A percentile compares a stretch with the other conserved stretches of the same genome.
phyloP scores from a whole-genome alignment of 2,329 filamentous ascomycete genomes.

The Paraconiothyrium brasiliense region DNA sequence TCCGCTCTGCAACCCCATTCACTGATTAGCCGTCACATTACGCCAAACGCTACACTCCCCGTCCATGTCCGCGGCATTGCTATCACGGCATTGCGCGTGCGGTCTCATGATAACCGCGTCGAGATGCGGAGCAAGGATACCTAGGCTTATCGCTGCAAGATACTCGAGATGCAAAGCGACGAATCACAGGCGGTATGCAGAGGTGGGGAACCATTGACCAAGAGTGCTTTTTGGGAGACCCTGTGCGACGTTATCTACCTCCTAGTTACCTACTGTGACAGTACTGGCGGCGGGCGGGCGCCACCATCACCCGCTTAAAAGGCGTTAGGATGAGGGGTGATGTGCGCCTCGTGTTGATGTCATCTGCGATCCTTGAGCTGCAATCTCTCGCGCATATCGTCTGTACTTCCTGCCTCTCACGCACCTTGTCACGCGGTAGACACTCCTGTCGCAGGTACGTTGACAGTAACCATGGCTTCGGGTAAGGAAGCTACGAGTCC shows the following conservation, averaged over 20 bases:
- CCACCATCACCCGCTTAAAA: neutral
- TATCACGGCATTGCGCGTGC: neutral
- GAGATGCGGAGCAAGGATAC: neutral
- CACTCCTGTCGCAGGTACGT: neutral
- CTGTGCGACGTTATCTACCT: conserved; percentile 6
- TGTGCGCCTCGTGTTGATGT: neutral
- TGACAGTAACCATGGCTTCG: conserved; percentile 1
- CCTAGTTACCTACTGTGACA: neutral
- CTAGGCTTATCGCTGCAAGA: conserved; percentile 7
- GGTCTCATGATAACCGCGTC: neutral
- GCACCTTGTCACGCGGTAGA: conserved; percentile 1
- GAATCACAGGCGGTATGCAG: neutral
- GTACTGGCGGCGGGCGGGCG: neutral
- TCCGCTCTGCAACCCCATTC: conserved; percentile 2
- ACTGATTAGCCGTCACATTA: neutral
- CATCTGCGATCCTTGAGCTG: neutral
- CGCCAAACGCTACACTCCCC: neutral
- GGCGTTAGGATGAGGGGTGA: neutral
- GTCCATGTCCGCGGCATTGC: neutral
- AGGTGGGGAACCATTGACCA: neutral
- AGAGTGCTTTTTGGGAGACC: neutral
- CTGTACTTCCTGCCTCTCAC: neutral
- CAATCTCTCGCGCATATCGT: neutral
- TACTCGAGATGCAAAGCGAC: neutral
- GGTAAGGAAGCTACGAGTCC: neutral